Conservation (phyloP, 2,329 filamentous ascomycete species). For the Scedosporium apiospermum region DNA sequence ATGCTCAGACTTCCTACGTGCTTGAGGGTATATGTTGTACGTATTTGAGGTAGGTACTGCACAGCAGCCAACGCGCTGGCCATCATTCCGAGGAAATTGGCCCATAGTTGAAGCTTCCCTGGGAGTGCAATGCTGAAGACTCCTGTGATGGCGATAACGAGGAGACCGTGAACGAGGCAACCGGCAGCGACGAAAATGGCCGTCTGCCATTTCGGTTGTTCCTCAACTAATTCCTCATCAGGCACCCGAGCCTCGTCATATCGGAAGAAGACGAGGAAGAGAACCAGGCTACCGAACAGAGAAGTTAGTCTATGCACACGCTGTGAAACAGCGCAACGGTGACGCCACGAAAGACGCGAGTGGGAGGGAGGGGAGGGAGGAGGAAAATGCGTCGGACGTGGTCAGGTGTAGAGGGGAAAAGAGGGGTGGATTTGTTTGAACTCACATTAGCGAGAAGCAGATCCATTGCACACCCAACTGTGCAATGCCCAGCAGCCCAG, state of each 20-base stretch:
- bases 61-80: constrained; percentile 70
- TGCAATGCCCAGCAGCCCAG: constrained; percentile 76
- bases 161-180: constrained; percentile 68
- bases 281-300: constrained; percentile 55
- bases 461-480: constrained; percentile 89
- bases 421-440: constrained; percentile 9
- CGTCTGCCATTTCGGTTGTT: constrained; percentile 63
- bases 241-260: constrained; percentile 44
- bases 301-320: constrained; percentile 13
- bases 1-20: constrained; percentile 88
- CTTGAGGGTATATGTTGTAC: constrained; percentile 76
- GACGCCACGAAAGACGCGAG: not conserved
- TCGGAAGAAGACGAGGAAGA: constrained; percentile 94
- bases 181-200: constrained; percentile 65
- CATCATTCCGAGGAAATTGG: constrained; percentile 73
- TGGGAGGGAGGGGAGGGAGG: not conserved
- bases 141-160: constrained; percentile 58
- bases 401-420: not conserved
- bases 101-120: constrained; percentile 62
- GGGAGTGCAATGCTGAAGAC: constrained; percentile 57
- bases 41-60: constrained; percentile 94
- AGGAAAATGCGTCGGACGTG: not conserved
- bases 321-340: not conserved
- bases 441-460: constrained; percentile 86
- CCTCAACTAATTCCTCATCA: constrained; percentile 36